Base-by-base conservation (phyloP, 2,329 filamentous ascomycete species). In the Colletotrichum godetiae region DNA sequence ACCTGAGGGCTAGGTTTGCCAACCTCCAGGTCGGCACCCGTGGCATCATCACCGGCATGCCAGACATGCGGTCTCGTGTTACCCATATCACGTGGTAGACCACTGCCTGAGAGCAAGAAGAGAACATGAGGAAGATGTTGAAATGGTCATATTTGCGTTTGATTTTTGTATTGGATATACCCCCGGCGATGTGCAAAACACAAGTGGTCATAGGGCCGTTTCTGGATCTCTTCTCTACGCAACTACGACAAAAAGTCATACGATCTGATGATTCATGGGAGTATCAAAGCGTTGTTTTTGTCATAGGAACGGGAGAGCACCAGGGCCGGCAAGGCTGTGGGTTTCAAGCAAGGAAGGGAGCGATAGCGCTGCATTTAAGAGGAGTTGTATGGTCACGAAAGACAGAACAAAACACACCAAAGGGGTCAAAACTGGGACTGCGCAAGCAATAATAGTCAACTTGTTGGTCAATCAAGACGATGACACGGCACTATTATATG, bases 11-110 rank as follows among this genome's bases (percentile, higher is more conserved):
- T 61, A 85, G 87, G 58, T 82, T 81, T 66, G 89, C 89, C 5
- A 80, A 82, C 11, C 80, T 91, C 31, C 81, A 85, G 72, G 88
- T 90, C 37, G 89, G 89, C n/a, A 88, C 88, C 10, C 82, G 89
- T 53, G 86, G 86, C 7, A 78, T 88, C n/a, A 84, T 82, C 5
- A 83, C 84, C 1, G 87, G 85, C 0, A 80, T 83, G 67, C 81
- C 80, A 1, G 88, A 91, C 76, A 75, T 83, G 37, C 87, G 88
- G 74, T 86, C 84, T 5, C 83, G 83, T n/a, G 79, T 81, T 53
- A 88, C 85, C 15, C 80, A 78, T 53, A 84, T 91, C 56, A 78
- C 68, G 11, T 91, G 89, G 89, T 89, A 72, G 62, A 29, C 33
- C 15, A 27, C 13, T 12, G 31, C 35, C 31, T 5, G 12, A 22